These are phyloP conservation scores for Rheum nobile DNA, from an alignment of 148 eudicot species.

Conservation along the genomic window DNA sequence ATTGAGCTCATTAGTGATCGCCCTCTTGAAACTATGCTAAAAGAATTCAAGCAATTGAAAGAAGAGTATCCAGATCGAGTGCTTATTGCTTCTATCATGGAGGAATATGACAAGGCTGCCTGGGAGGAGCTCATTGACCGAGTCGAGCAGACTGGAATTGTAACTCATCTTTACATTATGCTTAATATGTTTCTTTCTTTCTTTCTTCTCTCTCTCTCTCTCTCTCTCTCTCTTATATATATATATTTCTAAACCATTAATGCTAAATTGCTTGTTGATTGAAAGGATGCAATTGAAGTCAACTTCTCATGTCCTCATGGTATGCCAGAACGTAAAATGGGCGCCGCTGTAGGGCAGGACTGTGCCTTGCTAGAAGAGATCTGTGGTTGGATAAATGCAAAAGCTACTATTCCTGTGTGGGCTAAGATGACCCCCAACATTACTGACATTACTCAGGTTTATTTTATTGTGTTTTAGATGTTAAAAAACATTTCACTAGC, in stretches of 20 bases:
- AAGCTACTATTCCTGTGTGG: slow-evolving; percentile 97
- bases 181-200: neutral
- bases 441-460: slow-evolving; percentile 83
- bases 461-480: neutral
- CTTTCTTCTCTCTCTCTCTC: too few species aligned
- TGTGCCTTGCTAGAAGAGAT: slow-evolving; percentile 84
- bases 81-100: slow-evolving; percentile 96
- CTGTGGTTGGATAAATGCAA: slow-evolving; percentile 88
- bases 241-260: neutral
- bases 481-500: neutral
- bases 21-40: slow-evolving; percentile 94
- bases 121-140: slow-evolving; percentile 97
- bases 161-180: slow-evolving; percentile 15
- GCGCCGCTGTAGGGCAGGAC: slow-evolving; percentile 97
- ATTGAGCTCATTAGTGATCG: slow-evolving; percentile 96
- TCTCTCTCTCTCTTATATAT: too few species aligned
- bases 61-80: slow-evolving; percentile 95
- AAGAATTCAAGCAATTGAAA: slow-evolving; percentile 77
- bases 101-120: slow-evolving; percentile 80
- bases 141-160: slow-evolving; percentile 94
- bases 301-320: slow-evolving; percentile 98
- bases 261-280: slow-evolving; percentile 7
- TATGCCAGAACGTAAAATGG: slow-evolving; percentile 98
- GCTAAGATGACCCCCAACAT: slow-evolving; percentile 99
- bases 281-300: slow-evolving; percentile 84